Evolutionary conservation across 768 basidiomycete genomes (phyloP), one percentile per base, ranked within the genome.

Genomic region (Phylloporus scabripes): DNA sequence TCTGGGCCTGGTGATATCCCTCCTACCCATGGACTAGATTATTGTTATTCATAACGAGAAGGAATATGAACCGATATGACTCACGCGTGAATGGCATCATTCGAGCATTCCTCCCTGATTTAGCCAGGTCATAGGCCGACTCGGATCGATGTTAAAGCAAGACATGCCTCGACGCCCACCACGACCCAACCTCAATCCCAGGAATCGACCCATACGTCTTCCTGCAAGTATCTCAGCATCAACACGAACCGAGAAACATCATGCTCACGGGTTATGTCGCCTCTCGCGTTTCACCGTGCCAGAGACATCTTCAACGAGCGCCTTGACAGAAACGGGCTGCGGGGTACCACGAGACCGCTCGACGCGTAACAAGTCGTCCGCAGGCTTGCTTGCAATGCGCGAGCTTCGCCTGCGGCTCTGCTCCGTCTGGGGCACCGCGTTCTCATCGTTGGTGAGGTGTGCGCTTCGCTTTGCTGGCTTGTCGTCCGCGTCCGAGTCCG

Each of bases 161-260:
- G 9, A 58, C 79, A 48, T 69, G 74, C 71, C 91, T 73, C 5
- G 74, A 78, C 48, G 80, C 76, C 90, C 91, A 96, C 83, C 87
- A 89, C 21, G 82, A 82, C 2, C 91, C 92, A 14, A 92, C 81
- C 21, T 75, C 73, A 17, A 95, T 66, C 2, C 79, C 89, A 6
- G 91, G 90, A 49, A 96, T 94, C 29, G 73, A 57, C 0, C 93
- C 93, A 65, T 81, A 93, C 2, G 70, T 76, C 69, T 92, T 93
- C 10, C 87, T 90, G 51, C 48, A 38, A 58, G 42, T 9, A 12
- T 18, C 18, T 24, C 31, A 41, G 68, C 23, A 23, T 66, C 60
- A 8, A 67, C 62, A 34, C 56, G 63, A 0, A 5, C 2, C 6
- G 20, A n/a, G 21, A 33, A 36, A 4, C 15, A 1, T 2, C 9